Percentiles rank a stretch among this genome's conserved stretches.
Conservation (phyloP, 352 stramenopile genomes). For the Phytophthora syringae region DNA sequence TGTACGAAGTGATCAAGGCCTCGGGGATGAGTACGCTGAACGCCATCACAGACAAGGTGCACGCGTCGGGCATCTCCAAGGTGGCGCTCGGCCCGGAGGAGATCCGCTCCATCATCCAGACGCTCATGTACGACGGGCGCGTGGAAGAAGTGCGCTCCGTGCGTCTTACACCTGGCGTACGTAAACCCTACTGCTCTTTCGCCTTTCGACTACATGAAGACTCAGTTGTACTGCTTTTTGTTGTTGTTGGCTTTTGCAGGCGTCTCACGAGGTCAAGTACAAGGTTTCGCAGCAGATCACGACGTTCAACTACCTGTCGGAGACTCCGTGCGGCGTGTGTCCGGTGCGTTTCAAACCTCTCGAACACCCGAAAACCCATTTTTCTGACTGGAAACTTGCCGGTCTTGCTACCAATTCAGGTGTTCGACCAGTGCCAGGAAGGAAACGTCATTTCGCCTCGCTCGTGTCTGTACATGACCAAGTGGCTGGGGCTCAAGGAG, state of each 20-base stretch:
- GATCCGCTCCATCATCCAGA: conserved; percentile 93
- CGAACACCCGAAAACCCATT: neutral
- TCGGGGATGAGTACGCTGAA: conserved; percentile 89
- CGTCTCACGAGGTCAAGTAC: conserved; percentile 85
- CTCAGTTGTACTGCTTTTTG: neutral
- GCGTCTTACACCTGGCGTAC: conserved; percentile 77
- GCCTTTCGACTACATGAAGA: conserved; percentile 10
- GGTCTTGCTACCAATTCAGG: conserved; percentile 39
- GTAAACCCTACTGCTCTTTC: conserved; percentile 10
- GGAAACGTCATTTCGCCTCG: conserved; percentile 91
- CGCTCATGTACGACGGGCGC: conserved; percentile 92
- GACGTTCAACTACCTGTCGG: conserved; percentile 89
- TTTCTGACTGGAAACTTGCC: conserved; percentile 16
- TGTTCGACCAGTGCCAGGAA: conserved; percentile 92
- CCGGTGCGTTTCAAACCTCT: conserved; percentile 54
- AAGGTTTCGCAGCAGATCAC: conserved; percentile 89
- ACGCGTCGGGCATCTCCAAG: conserved; percentile 91
- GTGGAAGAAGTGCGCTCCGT: conserved; percentile 90
- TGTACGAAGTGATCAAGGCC: conserved; percentile 92
- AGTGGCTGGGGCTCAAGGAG: conserved; percentile 92
- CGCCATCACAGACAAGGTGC: conserved; percentile 90
- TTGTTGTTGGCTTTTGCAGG: conserved; percentile 31
- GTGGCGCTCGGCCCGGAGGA: conserved; percentile 91
- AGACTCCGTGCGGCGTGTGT: conserved; percentile 90
- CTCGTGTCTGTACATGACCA: conserved; percentile 92